Conservation (phyloP, 73 alveolate species). For the Paramecium pentaurelia region DNA sequence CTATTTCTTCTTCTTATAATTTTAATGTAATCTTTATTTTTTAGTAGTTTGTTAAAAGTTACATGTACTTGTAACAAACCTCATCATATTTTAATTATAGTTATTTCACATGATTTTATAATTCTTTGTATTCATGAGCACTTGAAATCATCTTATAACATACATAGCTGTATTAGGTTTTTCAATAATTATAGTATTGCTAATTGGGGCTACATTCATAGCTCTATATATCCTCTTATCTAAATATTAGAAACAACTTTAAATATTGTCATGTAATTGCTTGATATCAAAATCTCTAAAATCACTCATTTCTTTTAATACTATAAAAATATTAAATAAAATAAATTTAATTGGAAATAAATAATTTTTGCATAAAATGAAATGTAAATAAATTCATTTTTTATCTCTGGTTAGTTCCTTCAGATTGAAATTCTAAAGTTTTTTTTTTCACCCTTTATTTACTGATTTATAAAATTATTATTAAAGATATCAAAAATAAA, state of each 20-base stretch:
- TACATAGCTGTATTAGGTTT: not conserved
- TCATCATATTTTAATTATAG: not conserved
- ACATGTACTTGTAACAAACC: not conserved
- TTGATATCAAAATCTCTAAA: not conserved
- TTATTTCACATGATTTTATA: not conserved
- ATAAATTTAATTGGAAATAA: no score
- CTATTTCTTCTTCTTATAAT: not conserved
- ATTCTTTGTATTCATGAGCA: not conserved
- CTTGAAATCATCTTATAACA: not conserved
- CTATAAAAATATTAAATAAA: not conserved
- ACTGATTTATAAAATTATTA: no score
- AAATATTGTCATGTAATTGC: not conserved
- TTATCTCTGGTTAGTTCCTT: no score
- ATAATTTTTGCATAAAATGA: no score
- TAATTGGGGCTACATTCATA: not conserved
- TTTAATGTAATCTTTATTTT: not conserved
- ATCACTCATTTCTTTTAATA: not conserved
- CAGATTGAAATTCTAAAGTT: no score
- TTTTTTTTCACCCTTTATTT: no score
- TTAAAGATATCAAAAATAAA: no score
- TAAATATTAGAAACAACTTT: not conserved
- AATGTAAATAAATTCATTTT: no score
- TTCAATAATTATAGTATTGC: not conserved
- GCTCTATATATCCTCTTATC: not conserved
- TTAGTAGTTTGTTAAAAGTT: not conserved